Evolutionary conservation across 805 yeast species (phyloP).

Genomic region (Alloascoidea hylecoeti): DNA sequence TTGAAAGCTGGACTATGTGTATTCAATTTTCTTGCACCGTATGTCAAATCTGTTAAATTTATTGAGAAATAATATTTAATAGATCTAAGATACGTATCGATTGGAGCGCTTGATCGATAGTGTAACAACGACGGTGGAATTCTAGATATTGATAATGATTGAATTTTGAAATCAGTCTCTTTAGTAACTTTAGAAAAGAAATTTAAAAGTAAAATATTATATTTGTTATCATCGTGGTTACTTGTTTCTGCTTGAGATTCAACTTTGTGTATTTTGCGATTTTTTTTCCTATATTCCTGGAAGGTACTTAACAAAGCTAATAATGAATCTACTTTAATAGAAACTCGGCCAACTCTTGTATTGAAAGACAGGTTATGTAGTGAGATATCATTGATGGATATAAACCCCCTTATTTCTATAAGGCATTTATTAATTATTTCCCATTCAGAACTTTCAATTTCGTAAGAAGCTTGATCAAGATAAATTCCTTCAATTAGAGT

Average conservation of each 20-base stretch:
- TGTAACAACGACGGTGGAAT: constrained; percentile 12
- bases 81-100: too few relatives aligned
- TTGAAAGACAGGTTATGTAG: constrained; percentile 17
- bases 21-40: constrained; percentile 22
- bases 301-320: not conserved
- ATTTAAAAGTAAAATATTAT: not conserved
- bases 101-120: too few relatives aligned
- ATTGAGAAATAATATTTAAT: constrained; percentile 10
- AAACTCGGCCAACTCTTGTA: constrained; percentile 14
- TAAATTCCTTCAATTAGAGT: not conserved
- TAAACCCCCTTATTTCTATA: constrained; percentile 16
- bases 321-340: constrained; percentile 11
- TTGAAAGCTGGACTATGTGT: constrained; percentile 23
- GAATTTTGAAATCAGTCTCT: constrained; percentile 16
- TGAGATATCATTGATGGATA: constrained; percentile 14
- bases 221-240: not conserved
- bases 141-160: constrained; percentile 15
- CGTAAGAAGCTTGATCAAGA: not conserved
- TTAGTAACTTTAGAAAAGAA: not conserved
- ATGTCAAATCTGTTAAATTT: constrained; percentile 17
- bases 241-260: too few relatives aligned
- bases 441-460: too few relatives aligned
- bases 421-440: constrained; percentile 14
- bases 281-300: too few relatives aligned
- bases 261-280: too few relatives aligned